Evolutionary conservation across 2,329 filamentous ascomycete species (phyloP), one percentile per base, ranked within the genome.

Genomic region (Alternaria rosae): DNA sequence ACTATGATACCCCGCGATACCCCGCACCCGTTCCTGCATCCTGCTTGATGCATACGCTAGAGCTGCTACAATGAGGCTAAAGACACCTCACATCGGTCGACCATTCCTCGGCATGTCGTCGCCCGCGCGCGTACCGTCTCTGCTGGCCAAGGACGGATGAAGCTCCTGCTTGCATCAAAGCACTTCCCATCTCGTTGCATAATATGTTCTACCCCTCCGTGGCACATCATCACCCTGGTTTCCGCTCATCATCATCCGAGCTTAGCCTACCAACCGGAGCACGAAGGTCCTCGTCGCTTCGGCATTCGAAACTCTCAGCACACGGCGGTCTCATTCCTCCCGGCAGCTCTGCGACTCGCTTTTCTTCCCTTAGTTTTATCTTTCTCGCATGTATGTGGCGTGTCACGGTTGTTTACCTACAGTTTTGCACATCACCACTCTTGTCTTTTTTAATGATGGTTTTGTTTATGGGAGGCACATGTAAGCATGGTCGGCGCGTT

Each of bases 1-100:
- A 59, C 67, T 62, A 72, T 74, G 75, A 76, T 76, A 76, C 74
- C 75, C 75, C 68, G 69, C 74, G 75, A 77, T 76, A 76, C 70
- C 69, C 73, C 74, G 69, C 70, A 70, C 66, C 68, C 66, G 54
- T 71, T 70, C 61, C 61, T 70, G 65, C 74, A 71, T 74, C 63
- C 62, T 70, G 69, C 69, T 66, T 51, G 68, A 63, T 76, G 72
- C 69, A 67, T 65, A 64, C 70, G 65, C 66, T 62, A 62, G 62
- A 51, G 57, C 64, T 45, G 51, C 58, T 48, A 54, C 50, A 52
- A 48, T 32, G 41, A 55, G 54, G 41, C 62, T 56, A 54, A 32
- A 61, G 44, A 38, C 45, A 56, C 21, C 30, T 55, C 47, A 44
- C 26, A 48, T 45, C 54, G 45, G 26, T 54, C 43, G 50, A 54